Evolutionary conservation across 805 yeast species (phyloP).

Genomic region (Candida andamanensis): DNA sequence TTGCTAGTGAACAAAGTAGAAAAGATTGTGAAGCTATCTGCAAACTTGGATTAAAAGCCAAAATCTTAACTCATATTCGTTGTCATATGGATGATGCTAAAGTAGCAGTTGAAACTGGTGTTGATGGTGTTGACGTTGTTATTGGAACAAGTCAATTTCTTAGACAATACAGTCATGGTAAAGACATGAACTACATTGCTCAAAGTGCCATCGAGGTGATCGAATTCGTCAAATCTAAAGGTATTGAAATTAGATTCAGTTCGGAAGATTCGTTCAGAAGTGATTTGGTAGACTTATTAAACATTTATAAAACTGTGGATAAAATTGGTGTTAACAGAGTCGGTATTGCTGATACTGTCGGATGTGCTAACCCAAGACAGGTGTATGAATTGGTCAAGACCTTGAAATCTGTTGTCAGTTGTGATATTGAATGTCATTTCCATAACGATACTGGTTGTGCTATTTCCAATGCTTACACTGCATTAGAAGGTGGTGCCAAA

Average conservation of each 20-base stretch:
- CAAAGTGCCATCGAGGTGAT: constrained; percentile 94
- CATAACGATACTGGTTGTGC: constrained; percentile 99
- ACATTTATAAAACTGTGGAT: constrained; percentile 94
- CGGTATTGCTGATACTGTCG: constrained; percentile 99
- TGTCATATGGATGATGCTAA: constrained; percentile 99
- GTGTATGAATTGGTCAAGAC: constrained; percentile 96
- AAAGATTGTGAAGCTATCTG: constrained; percentile 96
- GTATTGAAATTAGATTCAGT: constrained; percentile 93
- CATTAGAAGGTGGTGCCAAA: constrained; percentile 95
- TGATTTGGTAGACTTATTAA: constrained; percentile 89
- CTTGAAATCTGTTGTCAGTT: constrained; percentile 84
- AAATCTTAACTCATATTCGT: constrained; percentile 92
- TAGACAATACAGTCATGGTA: constrained; percentile 94
- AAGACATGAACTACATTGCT: constrained; percentile 97
- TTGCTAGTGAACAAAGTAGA: constrained; percentile 92
- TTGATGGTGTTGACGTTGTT: constrained; percentile 97
- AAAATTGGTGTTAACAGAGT: constrained; percentile 97
- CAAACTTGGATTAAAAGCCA: constrained; percentile 92
- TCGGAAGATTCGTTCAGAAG: constrained; percentile 98
- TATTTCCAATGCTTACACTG: constrained; percentile 96
- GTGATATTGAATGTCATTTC: constrained; percentile 98
- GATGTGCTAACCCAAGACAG: constrained; percentile 98
- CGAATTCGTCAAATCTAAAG: constrained; percentile 94
- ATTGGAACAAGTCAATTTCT: constrained; percentile 95
- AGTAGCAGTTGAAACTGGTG: constrained; percentile 97